Evolutionary conservation across 306 rosid genomes (phyloP), one percentile per base, ranked within the genome.

Genomic region (Sesbania bispinosa): DNA sequence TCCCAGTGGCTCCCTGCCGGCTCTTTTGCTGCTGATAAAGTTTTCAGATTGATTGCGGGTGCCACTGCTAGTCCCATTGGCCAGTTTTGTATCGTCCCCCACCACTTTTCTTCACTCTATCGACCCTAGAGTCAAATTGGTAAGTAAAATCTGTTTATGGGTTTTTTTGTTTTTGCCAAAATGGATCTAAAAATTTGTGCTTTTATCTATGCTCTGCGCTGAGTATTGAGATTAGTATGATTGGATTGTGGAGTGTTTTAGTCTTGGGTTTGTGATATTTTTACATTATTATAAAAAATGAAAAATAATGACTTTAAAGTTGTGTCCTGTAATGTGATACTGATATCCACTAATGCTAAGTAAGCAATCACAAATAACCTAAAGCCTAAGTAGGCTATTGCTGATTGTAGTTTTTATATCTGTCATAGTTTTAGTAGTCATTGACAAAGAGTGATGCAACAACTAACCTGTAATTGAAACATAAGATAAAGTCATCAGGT

Each of bases 11-110:
- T 93, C 4, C 96, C 97, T n/a, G 18, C 74, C 1, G 80, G 86
- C 53, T 85, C 84, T 63, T 58, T 90, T n/a, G 86, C 96, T 1
- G 94, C 96, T 19, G 96, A 93, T 26, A 90, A 90, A 58, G 82
- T 93, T 75, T 81, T 93, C 42, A 82, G 90, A 55, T 67, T 87
- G 82, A 86, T 88, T 76, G 81, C 96, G 2, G 87, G 96, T 7
- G 98, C 98, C 47, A 93, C 98, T 2, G 84, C 97, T 27, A 93
- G 98, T 43, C 98, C 98, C 48, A 88, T 93, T 82, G 80, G 89
- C 57, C 98, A 90, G 87, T 90, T n/a, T 87, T 77, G 85, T 90
- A 15, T 81, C 98, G 16, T 86, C 88, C 7, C 98, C 98, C 15
- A 76, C 77, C 53, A 93, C 96, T 9, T 90, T 93, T 84, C 96